Evolutionary conservation across 73 alveolate species (phyloP).

Genomic region (Diophrys sp.): DNA sequence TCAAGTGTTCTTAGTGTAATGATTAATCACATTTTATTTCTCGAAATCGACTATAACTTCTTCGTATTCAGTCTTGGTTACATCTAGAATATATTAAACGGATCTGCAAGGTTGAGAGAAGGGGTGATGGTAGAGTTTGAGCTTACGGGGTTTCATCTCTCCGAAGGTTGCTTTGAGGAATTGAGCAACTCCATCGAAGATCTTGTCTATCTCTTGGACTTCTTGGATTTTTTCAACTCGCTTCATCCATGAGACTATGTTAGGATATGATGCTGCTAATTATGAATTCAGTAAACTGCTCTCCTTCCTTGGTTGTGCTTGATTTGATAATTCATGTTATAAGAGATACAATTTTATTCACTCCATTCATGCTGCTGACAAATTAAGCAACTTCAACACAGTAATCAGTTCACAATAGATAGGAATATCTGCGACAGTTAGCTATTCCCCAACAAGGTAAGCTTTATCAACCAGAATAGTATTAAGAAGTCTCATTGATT

Average conservation of each 20-base stretch:
- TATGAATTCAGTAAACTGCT: too few relatives aligned
- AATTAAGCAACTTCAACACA: background rate
- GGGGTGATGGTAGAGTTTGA: background rate
- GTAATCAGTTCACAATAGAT: background rate
- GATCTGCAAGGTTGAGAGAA: background rate
- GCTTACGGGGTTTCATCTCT: background rate
- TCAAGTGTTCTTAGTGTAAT: too few relatives aligned
- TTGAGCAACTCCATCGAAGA: background rate
- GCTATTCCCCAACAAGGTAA: background rate
- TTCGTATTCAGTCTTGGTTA: background rate
- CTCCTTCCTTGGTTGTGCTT: too few relatives aligned
- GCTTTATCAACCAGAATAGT: background rate
- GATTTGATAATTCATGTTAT: too few relatives aligned
- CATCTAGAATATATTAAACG: background rate
- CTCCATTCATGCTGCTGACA: too few relatives aligned
- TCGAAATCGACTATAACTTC: slow-evolving; percentile 2
- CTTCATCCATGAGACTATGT: background rate
- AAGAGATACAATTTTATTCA: too few relatives aligned
- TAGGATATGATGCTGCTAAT: background rate
- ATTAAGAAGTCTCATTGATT: background rate
- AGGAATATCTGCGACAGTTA: background rate
- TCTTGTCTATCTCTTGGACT: background rate
- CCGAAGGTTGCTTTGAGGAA: background rate
- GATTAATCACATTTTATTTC: too few relatives aligned
- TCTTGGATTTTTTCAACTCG: background rate